These are phyloP conservation scores for Suillus ampliporus DNA, from an alignment of 768 basidiomycete genomes.

Conservation along the genomic window DNA sequence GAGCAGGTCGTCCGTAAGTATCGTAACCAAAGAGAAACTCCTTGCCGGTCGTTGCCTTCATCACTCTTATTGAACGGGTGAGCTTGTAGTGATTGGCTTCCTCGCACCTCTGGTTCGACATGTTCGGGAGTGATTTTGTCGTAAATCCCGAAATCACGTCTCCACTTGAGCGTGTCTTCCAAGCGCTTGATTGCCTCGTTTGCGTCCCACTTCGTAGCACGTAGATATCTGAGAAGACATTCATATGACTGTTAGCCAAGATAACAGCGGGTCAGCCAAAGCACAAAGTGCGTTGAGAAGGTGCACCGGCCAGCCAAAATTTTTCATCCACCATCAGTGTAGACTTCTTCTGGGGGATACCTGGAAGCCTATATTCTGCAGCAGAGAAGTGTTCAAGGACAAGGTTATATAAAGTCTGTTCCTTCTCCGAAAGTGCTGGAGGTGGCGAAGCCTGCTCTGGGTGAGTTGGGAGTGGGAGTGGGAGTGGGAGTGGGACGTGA, in stretches of 20 bases:
- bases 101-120: slow-evolving; percentile 75
- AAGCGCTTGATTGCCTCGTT: slow-evolving; percentile 64
- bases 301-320: slow-evolving; percentile 70
- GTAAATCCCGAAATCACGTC: slow-evolving; percentile 79
- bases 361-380: slow-evolving; percentile 57
- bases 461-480: slow-evolving; percentile 32
- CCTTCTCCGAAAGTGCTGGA: slow-evolving; percentile 45
- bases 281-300: background rate
- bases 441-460: slow-evolving; percentile 38
- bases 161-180: slow-evolving; percentile 78
- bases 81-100: background rate
- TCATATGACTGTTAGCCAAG: slow-evolving; percentile 56
- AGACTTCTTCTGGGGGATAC: slow-evolving; percentile 44
- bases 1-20: slow-evolving; percentile 60
- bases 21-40: slow-evolving; percentile 81
- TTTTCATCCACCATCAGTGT: slow-evolving; percentile 67
- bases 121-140: slow-evolving; percentile 60
- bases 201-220: slow-evolving; percentile 78
- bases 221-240: slow-evolving; percentile 76
- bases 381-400: slow-evolving; percentile 64
- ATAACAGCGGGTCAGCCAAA: slow-evolving; percentile 11
- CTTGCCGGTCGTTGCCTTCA: slow-evolving; percentile 82
- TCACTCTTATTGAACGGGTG: background rate
- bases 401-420: slow-evolving; percentile 55
- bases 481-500: slow-evolving; percentile 28